Base-by-base conservation (phyloP, 2,329 filamentous ascomycete species). In the Penicillium sp. region DNA sequence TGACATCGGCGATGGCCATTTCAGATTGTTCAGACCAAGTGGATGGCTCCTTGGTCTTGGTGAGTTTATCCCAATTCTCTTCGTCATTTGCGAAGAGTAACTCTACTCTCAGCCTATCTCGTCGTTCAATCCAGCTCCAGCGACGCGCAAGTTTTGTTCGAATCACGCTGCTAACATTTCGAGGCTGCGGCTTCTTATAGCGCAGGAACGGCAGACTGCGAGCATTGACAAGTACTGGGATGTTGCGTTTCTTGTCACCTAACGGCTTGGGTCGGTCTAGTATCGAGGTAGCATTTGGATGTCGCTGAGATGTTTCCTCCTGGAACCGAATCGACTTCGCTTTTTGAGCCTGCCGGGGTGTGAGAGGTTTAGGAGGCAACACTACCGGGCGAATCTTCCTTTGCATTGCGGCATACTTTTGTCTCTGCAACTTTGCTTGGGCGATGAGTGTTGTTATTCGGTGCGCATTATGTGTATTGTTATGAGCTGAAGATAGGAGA, bases 151-250 rank as follows among this genome's bases (percentile, higher is more conserved):
- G 63, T 46, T 74, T 75, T 29, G 59, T 63, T 42, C 67, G 67
- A 49, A 78, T 63, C 2, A 74, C 63, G 4, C 68, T 61, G 43
- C 71, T 75, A 23, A 78, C 55, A 47, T 67, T 70, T 55, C 64
- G 67, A 8, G 76, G 74, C 47, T 76, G 73, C 1, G 75, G 76
- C 44, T 78, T 78, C 47, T 76, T 75, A 47, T 76, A 75, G 45
- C 74, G 72, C 43, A 78, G 60, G 40, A 77, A 71, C 2, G 76
- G 75, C 10, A 78, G 52, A 13, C 74, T 74, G 7, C 73, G 69
- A 11, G 75, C 74, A 59, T 68, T 73, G 36, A 76, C 73, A 11
- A 77, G 64, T 7, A 70, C 63, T 23, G 76, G 76, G 7, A 78
- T 63, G 46, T 64, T 68, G 16, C 76, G 71, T 44, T 64, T 67